Percentiles rank a stretch among this genome's conserved stretches.
Evolutionary conservation across 139 green algal genomes (phyloP).

Genomic region (Gonium pectorale): DNA sequence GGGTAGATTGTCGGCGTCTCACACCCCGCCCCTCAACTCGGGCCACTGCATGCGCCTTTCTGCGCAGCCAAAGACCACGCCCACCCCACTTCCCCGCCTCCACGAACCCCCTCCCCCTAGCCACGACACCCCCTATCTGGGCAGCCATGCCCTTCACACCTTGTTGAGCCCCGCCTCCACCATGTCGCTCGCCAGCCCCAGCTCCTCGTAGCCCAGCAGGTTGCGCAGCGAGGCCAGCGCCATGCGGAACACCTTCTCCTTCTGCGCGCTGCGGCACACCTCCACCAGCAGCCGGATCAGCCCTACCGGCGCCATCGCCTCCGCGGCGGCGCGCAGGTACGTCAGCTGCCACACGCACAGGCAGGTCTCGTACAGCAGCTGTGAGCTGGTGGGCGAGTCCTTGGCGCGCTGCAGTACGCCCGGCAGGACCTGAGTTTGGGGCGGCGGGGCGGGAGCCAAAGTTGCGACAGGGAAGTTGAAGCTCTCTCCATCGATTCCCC

Average conservation of each 20-base stretch:
- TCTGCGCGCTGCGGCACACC: conserved; percentile 79
- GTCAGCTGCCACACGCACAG: conserved; percentile 94
- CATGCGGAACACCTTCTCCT: conserved; percentile 97
- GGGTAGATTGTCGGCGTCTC: no score
- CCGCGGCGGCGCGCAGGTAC: conserved; percentile 77
- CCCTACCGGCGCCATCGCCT: conserved; percentile 68
- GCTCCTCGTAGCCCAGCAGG: conserved; percentile 75
- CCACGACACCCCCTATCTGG: no score
- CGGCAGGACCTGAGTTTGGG: conserved; percentile 6
- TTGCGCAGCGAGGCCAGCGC: conserved; percentile 87
- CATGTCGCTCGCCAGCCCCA: conserved; percentile 72
- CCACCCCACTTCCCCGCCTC: no score
- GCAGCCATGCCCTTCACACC: no score
- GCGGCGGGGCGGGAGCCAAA: not conserved
- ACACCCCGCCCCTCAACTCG: no score
- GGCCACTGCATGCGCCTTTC: no score
- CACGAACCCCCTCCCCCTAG: no score
- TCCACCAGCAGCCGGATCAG: conserved; percentile 87
- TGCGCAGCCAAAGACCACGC: no score
- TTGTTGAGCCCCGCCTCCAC: conserved; percentile 89
- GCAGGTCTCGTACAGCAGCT: conserved; percentile 95
- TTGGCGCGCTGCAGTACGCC: conserved; percentile 32
- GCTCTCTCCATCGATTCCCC: no score
- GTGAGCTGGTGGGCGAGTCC: conserved; percentile 69
- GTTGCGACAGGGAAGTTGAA: no score